Base-by-base conservation (phyloP, 2,329 filamentous ascomycete species). In the Ascochyta koolunga region DNA sequence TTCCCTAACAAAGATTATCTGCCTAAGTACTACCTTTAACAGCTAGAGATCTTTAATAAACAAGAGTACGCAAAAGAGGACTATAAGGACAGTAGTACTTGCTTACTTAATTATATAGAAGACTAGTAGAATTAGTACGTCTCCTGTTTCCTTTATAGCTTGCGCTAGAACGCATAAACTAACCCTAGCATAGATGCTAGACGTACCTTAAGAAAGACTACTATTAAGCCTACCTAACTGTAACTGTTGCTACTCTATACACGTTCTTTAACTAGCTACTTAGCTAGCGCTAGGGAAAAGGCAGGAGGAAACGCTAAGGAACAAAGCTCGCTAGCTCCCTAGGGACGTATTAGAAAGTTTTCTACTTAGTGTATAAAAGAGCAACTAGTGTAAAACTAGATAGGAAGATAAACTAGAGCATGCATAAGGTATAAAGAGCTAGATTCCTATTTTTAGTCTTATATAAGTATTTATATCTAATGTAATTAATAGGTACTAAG, bases 51-150 rank as follows among this genome's bases (percentile, higher is more conserved):
- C 10, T 60, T 61, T 19, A 47, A 66, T 22, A 41, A 65, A 50
- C 5, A 40, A 44, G 49, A 65, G 50, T 58, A 61, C 29, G 33
- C 38, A 5, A 56, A 61, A 51, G 33, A 66, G 31, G 50, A 67
- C 51, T 66, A 67, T 31, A 55, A 51, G 33, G 40, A 65, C 16
- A 58, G 59, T n/a, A 66, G 31, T 54, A 61, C 56, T 51, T 35
- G 37, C 40, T 51, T 62, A 10, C 32, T 64, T 5, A 43, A 64
- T 58, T 24, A 24, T 47, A 60, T 64, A 15, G 48, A 67, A 59
- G 55, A 56, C 39, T 32, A 60, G 52, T 67, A 29, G 57, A 54
- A 60, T 46, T n/a, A 58, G 62, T 67, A 63, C 15, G 42, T 58
- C 36, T 38, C 42, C 38, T 19, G 2, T 47, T 41, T 27, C 25